phyloP scores from a whole-genome alignment of 352 stramenopile species.

The Pythium phragmitis region DNA sequence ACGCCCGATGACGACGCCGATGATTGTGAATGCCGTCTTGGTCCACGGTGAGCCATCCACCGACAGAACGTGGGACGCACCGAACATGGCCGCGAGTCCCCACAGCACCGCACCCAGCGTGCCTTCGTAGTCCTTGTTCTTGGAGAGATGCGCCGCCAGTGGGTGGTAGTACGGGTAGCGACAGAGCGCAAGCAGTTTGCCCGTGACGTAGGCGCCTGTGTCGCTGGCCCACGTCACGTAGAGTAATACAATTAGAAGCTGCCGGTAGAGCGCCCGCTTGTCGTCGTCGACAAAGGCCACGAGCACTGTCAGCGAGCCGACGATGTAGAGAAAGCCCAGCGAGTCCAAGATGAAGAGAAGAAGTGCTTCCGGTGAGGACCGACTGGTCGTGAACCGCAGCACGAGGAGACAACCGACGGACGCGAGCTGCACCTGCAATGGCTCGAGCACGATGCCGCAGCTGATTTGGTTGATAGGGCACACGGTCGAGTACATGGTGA shows the following conservation, averaged over 20 bases:
- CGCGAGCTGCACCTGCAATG: constrained; percentile 34
- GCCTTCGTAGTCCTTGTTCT: constrained; percentile 97
- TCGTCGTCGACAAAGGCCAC: constrained; percentile 65
- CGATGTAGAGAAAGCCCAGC: constrained; percentile 63
- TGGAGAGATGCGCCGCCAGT: constrained; percentile 88
- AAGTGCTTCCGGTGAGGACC: constrained; percentile 31
- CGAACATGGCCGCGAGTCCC: constrained; percentile 84
- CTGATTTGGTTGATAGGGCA: constrained; percentile 58
- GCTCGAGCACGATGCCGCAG: constrained; percentile 37
- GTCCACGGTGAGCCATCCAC: constrained; percentile 75
- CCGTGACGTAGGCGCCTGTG: constrained; percentile 93
- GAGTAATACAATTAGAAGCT: constrained; percentile 63
- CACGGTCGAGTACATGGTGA: constrained; percentile 59
- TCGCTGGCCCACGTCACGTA: constrained; percentile 84
- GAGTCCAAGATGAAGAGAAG: constrained; percentile 51
- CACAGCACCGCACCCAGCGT: constrained; percentile 83
- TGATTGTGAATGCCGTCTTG: constrained; percentile 73
- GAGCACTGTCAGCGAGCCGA: constrained; percentile 48
- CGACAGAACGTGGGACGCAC: constrained; percentile 59
- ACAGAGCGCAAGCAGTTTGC: constrained; percentile 79
- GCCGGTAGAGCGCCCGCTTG: constrained; percentile 47
- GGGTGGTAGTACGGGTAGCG: constrained; percentile 82
- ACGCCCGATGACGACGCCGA: constrained; percentile 92
- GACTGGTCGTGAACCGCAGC: constrained; percentile 41
- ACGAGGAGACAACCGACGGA: constrained; percentile 43